phyloP scores from a whole-genome alignment of 805 yeast genomes.

The Barnettozyma californica region DNA sequence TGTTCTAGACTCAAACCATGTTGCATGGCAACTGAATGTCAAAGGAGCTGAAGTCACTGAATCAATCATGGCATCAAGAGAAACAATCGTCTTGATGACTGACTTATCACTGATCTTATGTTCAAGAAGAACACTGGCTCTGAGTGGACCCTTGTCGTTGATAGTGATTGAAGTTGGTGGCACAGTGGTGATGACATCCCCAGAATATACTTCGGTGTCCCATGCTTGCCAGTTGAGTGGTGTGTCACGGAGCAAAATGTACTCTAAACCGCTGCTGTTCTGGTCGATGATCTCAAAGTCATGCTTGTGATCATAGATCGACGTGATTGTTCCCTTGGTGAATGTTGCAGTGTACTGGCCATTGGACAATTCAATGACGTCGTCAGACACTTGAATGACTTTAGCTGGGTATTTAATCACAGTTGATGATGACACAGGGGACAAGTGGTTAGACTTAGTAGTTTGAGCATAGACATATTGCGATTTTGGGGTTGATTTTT shows the following conservation, averaged over 20 bases:
- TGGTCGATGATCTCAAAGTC: conserved; percentile 65
- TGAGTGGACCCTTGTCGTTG: conserved; percentile 48
- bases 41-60: conserved; percentile 34
- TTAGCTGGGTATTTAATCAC: conserved; percentile 44
- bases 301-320: conserved; percentile 54
- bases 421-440: conserved; percentile 9
- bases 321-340: conserved; percentile 54
- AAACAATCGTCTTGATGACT: conserved; percentile 59
- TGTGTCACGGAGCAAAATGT: conserved; percentile 79
- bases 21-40: conserved; percentile 54
- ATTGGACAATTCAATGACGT: conserved; percentile 50
- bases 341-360: conserved; percentile 54
- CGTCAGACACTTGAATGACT: conserved; percentile 36
- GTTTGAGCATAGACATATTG: conserved; percentile 21
- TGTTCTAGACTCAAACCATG: conserved; percentile 85
- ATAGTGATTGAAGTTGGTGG: conserved; percentile 15
- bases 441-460: conserved; percentile 2
- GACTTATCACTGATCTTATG: conserved; percentile 56
- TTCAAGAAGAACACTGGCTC: conserved; percentile 57
- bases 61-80: conserved; percentile 51
- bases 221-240: conserved; percentile 93
- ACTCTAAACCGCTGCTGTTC: conserved; percentile 70
- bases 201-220: conserved; percentile 92
- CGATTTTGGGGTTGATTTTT: neutral
- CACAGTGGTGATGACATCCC: conserved; percentile 50